Conservation (phyloP, 192 early-diverging fungal species). For the Umbelopsis sp. region DNA sequence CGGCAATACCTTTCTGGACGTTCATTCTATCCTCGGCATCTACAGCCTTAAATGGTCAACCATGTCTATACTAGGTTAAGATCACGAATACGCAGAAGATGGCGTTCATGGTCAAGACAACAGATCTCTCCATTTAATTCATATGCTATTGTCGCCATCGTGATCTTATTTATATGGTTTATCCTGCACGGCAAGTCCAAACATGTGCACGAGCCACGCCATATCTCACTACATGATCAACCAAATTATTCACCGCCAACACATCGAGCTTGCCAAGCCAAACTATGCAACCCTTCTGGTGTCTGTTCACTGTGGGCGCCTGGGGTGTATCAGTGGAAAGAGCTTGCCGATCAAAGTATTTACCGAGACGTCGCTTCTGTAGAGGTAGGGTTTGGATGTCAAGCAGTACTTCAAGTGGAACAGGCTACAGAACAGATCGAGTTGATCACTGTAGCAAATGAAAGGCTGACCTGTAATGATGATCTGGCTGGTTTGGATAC, state of each 20-base stretch:
- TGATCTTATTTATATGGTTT: neutral
- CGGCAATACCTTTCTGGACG: neutral
- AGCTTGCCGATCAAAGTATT: slow-evolving; percentile 16
- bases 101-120: slow-evolving; percentile 1
- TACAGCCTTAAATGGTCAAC: slow-evolving; percentile 3
- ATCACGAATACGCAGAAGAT: slow-evolving; percentile 12
- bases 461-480: neutral
- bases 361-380: slow-evolving; percentile 27
- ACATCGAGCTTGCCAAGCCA: slow-evolving; percentile 8
- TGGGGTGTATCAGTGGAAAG: neutral
- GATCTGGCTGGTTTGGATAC: neutral
- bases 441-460: neutral
- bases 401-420: neutral
- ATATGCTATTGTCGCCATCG: neutral
- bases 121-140: neutral
- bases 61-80: slow-evolving; percentile 11
- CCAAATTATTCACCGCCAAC: neutral
- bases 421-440: neutral
- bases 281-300: slow-evolving; percentile 25
- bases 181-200: slow-evolving; percentile 6
- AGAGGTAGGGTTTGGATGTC: slow-evolving; percentile 21
- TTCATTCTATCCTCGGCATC: neutral
- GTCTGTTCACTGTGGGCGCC: slow-evolving; percentile 22
- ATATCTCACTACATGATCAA: neutral
- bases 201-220: slow-evolving; percentile 14